These are phyloP conservation scores for Trametes versicolor DNA, from an alignment of 1,284 basidiomycete species.

Conservation along the genomic window DNA sequence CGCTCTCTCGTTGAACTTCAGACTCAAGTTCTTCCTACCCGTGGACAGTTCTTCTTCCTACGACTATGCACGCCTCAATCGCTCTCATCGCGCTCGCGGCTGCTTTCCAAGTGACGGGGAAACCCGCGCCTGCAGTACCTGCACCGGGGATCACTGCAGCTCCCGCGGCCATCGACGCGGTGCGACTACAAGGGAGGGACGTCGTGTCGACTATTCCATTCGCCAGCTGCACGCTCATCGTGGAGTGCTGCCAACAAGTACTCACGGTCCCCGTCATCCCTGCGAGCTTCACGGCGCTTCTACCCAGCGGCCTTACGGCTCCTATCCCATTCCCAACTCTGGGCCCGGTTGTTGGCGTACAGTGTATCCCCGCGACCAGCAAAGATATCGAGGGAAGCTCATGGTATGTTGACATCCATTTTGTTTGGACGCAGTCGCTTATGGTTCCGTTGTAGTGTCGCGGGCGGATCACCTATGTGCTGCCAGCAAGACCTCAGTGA, in stretches of 20 bases:
- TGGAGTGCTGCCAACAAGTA: constrained; percentile 33
- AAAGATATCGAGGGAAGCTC: constrained; percentile 20
- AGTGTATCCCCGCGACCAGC: constrained; percentile 20
- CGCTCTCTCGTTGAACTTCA: background rate
- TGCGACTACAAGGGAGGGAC: constrained; percentile 49
- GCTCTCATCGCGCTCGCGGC: constrained; percentile 6
- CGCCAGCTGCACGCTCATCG: constrained; percentile 44
- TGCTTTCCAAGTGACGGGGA: constrained; percentile 13
- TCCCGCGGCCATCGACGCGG: constrained; percentile 10
- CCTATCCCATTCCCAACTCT: constrained; percentile 26
- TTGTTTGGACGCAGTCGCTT: background rate
- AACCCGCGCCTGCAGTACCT: constrained; percentile 1
- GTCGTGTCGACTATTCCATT: constrained; percentile 70
- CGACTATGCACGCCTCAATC: constrained; percentile 4
- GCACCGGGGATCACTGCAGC: constrained; percentile 19
- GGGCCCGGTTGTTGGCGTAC: constrained; percentile 24
- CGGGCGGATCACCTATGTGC: constrained; percentile 30
- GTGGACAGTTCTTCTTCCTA: background rate
- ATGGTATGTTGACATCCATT: constrained; percentile 13
- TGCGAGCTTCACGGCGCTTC: constrained; percentile 17
- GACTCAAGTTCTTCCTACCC: background rate
- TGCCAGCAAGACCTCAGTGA: constrained; percentile 24
- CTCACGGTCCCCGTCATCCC: constrained; percentile 21
- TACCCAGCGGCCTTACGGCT: constrained; percentile 6
- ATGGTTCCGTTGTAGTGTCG: constrained; percentile 16